Percentiles rank a stretch among this genome's conserved stretches.
phyloP scores from a whole-genome alignment of 2,329 filamentous ascomycete genomes.

The Pseudonectria foliicola region DNA sequence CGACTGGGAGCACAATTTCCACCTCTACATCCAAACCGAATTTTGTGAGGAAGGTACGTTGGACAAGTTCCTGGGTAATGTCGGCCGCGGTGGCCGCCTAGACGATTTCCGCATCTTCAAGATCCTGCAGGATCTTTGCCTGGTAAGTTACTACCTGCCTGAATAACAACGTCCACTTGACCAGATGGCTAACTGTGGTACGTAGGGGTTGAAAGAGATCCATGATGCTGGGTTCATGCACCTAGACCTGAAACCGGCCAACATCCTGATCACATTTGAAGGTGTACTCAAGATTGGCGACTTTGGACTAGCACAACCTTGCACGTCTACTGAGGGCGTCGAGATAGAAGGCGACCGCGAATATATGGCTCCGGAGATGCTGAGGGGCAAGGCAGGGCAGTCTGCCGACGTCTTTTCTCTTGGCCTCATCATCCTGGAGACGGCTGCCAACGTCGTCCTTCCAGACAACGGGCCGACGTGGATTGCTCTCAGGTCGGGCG shows the following conservation, averaged over 20 bases:
- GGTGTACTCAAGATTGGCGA: conserved; percentile 79
- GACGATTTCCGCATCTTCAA: conserved; percentile 99
- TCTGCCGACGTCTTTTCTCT: conserved; percentile 91
- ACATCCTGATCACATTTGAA: conserved; percentile 74
- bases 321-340: conserved; percentile 68
- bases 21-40: conserved; percentile 96
- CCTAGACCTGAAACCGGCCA: conserved; percentile 78
- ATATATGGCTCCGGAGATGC: conserved; percentile 90
- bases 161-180: no score
- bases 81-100: conserved; percentile 75
- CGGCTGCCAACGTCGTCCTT: conserved; percentile 86
- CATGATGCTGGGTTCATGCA: conserved; percentile 84
- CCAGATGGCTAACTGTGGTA: background rate
- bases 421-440: conserved; percentile 90
- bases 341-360: conserved; percentile 93
- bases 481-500: conserved; percentile 82
- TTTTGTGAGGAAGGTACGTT: conserved; percentile 93
- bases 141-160: conserved; percentile 49
- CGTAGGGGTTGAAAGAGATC: conserved; percentile 78
- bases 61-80: conserved; percentile 74
- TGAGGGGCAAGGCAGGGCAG: conserved; percentile 80
- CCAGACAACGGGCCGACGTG: conserved; percentile 89
- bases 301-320: conserved; percentile 73
- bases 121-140: conserved; percentile 76
- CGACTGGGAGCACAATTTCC: conserved; percentile 77